Percentiles rank a stretch among this genome's conserved stretches.
Evolutionary conservation across 129 eudicot genomes (phyloP).

Genomic region (Tagetes patula): DNA sequence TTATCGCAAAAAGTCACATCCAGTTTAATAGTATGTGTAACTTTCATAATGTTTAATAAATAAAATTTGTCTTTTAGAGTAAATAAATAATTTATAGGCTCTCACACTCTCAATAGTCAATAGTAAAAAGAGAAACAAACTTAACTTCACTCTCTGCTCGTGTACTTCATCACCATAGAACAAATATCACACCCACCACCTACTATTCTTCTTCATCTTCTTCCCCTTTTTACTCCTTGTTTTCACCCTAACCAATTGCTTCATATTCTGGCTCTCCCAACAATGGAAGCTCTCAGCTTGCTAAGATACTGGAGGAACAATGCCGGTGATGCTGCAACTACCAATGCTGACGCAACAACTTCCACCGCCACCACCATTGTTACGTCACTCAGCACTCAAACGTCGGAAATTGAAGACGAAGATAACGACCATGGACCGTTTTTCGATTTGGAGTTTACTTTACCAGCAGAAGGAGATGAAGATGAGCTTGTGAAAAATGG

Average conservation of each 20-base stretch:
- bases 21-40: too few relatives aligned
- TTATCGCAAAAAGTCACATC: too few relatives aligned
- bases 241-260: constrained; percentile 9
- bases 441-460: constrained; percentile 73
- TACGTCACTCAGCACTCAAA: constrained; percentile 21
- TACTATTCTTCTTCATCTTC: constrained; percentile 11
- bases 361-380: constrained; percentile 33
- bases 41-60: background rate
- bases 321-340: constrained; percentile 7
- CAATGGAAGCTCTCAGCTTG: constrained; percentile 86
- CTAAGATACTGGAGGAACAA: constrained; percentile 71
- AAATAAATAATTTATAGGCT: background rate
- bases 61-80: background rate
- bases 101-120: constrained; percentile 10
- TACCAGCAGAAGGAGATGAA: constrained; percentile 37
- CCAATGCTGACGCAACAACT: constrained; percentile 13
- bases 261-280: constrained; percentile 67
- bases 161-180: constrained; percentile 21
- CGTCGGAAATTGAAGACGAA: constrained; percentile 40
- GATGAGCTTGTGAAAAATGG: constrained; percentile 17
- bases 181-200: constrained; percentile 11
- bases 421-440: constrained; percentile 73
- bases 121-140: constrained; percentile 6
- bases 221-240: background rate
- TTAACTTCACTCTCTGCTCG: constrained; percentile 16